phyloP scores from a whole-genome alignment of 805 yeast species.

The Komagataella phaffii region DNA sequence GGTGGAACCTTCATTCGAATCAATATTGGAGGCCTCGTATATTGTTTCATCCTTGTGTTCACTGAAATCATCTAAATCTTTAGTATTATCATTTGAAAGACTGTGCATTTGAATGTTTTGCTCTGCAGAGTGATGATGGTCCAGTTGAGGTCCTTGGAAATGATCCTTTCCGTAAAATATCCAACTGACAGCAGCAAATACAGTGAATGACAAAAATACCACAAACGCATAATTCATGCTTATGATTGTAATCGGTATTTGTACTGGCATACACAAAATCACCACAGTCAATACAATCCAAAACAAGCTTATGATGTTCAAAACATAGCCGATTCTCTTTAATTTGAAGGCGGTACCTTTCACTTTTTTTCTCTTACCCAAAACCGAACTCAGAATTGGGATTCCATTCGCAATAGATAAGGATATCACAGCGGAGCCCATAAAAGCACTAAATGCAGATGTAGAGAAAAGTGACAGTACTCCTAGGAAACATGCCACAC shows the following conservation, averaged over 20 bases:
- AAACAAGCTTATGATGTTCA: slow-evolving; percentile 41
- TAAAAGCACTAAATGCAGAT: slow-evolving; percentile 71
- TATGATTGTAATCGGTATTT: slow-evolving; percentile 32
- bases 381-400: slow-evolving; percentile 51
- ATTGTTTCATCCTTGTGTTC: neutral
- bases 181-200: slow-evolving; percentile 35
- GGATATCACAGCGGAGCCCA: slow-evolving; percentile 71
- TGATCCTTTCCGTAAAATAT: slow-evolving; percentile 45
- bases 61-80: slow-evolving; percentile 6
- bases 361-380: slow-evolving; percentile 46
- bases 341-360: slow-evolving; percentile 59
- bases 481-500: slow-evolving; percentile 45
- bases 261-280: slow-evolving; percentile 61
- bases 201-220: slow-evolving; percentile 38
- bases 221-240: slow-evolving; percentile 58
- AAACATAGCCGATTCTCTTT: slow-evolving; percentile 46
- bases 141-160: slow-evolving; percentile 53
- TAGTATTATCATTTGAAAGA: slow-evolving; percentile 1
- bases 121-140: slow-evolving; percentile 7
- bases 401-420: slow-evolving; percentile 66
- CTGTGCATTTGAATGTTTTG: neutral
- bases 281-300: slow-evolving; percentile 50
- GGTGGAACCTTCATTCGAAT: neutral
- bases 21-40: neutral
- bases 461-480: slow-evolving; percentile 53